phyloP scores from a whole-genome alignment of 805 yeast genomes.

The Tetrapisispora phaffii region DNA sequence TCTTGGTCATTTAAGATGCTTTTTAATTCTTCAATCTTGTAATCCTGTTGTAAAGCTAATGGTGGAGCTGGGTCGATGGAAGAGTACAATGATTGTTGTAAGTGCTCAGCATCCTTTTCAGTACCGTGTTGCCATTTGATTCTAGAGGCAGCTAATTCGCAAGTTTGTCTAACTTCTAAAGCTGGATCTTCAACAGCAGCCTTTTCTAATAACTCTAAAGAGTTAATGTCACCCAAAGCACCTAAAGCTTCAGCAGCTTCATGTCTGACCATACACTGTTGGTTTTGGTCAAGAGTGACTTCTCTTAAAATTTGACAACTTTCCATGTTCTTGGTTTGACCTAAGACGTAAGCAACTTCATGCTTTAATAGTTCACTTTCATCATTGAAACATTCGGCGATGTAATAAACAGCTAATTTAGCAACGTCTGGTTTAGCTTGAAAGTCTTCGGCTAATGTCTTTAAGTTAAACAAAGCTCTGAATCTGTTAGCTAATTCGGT shows the following conservation, averaged over 20 bases:
- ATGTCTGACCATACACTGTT: conserved; percentile 95
- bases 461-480: conserved; percentile 87
- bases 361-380: conserved; percentile 87
- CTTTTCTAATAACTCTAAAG: conserved; percentile 54
- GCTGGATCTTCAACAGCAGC: conserved; percentile 66
- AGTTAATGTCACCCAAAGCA: conserved; percentile 76
- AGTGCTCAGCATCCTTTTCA: conserved; percentile 40
- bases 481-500: conserved; percentile 77
- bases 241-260: conserved; percentile 99
- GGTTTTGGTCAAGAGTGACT: conserved; percentile 57
- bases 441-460: conserved; percentile 74
- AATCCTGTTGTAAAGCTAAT: conserved; percentile 49
- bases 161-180: conserved; percentile 88
- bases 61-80: conserved; percentile 99
- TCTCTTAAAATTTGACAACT: conserved; percentile 69
- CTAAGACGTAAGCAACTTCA: conserved; percentile 94
- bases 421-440: conserved; percentile 44
- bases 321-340: conserved; percentile 79
- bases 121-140: conserved; percentile 85
- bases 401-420: conserved; percentile 62
- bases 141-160: conserved; percentile 93
- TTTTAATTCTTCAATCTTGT: conserved; percentile 57
- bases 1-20: conserved; percentile 63
- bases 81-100: conserved; percentile 53
- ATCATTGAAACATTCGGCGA: conserved; percentile 74